Evolutionary conservation across 768 basidiomycete species (phyloP).

Genomic region (Phylloporus sp.): DNA sequence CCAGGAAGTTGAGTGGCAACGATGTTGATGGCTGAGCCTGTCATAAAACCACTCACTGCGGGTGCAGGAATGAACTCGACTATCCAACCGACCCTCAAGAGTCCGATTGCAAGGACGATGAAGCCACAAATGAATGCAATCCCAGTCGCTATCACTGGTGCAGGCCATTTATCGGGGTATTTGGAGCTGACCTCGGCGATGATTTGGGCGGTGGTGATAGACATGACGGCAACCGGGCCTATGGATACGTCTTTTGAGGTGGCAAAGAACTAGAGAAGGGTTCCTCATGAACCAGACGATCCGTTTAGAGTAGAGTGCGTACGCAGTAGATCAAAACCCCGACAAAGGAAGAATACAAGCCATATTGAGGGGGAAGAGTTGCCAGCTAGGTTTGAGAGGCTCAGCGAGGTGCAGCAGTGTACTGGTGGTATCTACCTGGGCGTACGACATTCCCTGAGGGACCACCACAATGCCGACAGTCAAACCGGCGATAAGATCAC

Average conservation of each 20-base stretch:
- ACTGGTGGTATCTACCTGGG: constrained; percentile 43
- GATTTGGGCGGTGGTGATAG: constrained; percentile 78
- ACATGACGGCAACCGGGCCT: constrained; percentile 99
- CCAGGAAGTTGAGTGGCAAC: constrained; percentile 85
- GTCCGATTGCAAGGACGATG: constrained; percentile 85
- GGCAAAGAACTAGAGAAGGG: constrained; percentile 70
- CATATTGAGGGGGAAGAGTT: constrained; percentile 80
- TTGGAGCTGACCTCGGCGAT: constrained; percentile 58
- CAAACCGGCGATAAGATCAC: constrained; percentile 85
- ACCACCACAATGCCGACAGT: constrained; percentile 96
- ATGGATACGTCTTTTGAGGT: constrained; percentile 99
- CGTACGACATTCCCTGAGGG: constrained; percentile 92
- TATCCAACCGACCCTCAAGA: constrained; percentile 88
- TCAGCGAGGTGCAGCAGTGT: not conserved
- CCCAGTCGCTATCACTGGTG: constrained; percentile 76
- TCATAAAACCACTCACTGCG: constrained; percentile 91
- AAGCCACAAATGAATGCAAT: constrained; percentile 87
- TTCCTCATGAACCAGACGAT: not conserved
- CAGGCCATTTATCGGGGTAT: constrained; percentile 56
- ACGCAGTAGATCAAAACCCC: constrained; percentile 84
- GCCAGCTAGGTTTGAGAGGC: constrained; percentile 55
- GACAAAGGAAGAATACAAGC: constrained; percentile 91
- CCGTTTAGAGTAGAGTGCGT: constrained; percentile 24
- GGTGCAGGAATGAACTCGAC: constrained; percentile 91
- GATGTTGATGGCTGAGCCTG: constrained; percentile 94